Evolutionary conservation across 495 filamentous ascomycete species (phyloP).

Genomic region (Podospora appendiculata): DNA sequence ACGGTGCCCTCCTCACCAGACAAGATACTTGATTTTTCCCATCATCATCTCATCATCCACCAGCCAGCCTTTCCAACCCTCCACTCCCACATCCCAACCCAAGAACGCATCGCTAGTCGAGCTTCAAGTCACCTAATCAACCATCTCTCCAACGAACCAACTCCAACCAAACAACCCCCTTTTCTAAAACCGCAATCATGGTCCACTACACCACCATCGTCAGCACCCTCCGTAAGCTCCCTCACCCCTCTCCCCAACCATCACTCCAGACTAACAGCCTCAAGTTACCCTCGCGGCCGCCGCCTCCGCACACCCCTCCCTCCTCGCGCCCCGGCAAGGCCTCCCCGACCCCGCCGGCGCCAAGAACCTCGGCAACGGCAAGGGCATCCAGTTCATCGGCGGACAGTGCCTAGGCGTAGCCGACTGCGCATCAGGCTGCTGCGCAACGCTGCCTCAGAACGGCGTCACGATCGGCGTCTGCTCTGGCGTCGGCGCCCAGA

Average conservation of each 20-base stretch:
- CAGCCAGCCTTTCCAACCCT: constrained; percentile 1
- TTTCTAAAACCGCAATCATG: constrained; percentile 7
- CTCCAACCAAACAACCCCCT: background rate
- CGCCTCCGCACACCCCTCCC: constrained; percentile 41
- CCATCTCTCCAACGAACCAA: background rate
- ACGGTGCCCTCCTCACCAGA: background rate
- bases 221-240: constrained; percentile 4
- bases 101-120: too few species aligned
- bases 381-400: constrained; percentile 34
- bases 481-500: constrained; percentile 21
- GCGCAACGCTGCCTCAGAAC: constrained; percentile 18
- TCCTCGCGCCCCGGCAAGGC: constrained; percentile 39
- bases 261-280: constrained; percentile 1
- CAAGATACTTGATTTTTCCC: background rate
- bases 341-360: constrained; percentile 22
- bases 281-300: constrained; percentile 45
- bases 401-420: constrained; percentile 32
- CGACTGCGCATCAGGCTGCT: constrained; percentile 35
- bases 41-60: constrained; percentile 3
- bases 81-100: background rate
- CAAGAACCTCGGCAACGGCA: constrained; percentile 34
- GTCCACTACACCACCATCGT: constrained; percentile 14
- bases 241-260: background rate
- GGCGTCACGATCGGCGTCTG: constrained; percentile 27
- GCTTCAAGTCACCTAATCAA: background rate